These are phyloP conservation scores for Eurotiales sp. DNA, from an alignment of 2,329 filamentous ascomycete species.

Conservation along the genomic window DNA sequence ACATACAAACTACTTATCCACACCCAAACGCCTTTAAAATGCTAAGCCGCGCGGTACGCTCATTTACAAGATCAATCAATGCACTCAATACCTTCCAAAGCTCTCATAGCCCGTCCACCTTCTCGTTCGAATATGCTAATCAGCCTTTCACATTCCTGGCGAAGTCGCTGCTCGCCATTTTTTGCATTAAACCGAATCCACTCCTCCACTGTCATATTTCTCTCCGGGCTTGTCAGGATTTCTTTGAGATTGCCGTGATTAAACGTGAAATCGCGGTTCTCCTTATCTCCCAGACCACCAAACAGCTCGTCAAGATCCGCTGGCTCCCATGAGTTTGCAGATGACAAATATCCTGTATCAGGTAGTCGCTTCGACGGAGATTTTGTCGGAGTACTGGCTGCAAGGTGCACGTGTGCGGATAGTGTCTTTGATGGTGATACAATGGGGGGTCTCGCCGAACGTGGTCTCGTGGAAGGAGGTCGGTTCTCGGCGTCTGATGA, in stretches of 20 bases:
- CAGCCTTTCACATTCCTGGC: conserved; percentile 75
- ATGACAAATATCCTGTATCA: conserved; percentile 51
- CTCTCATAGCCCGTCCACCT: conserved; percentile 71
- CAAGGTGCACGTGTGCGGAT: conserved; percentile 39
- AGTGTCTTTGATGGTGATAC: conserved; percentile 34
- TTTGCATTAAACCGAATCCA: conserved; percentile 83
- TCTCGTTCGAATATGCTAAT: conserved; percentile 81
- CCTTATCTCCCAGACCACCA: conserved; percentile 35
- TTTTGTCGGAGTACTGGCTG: conserved; percentile 36
- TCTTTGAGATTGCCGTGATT: conserved; percentile 50
- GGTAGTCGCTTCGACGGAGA: conserved; percentile 62
- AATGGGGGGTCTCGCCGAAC: conserved; percentile 41
- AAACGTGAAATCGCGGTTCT: conserved; percentile 47
- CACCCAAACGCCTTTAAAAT: conserved; percentile 8
- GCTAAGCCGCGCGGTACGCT: not conserved
- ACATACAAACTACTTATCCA: not conserved
- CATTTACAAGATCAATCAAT: conserved; percentile 31
- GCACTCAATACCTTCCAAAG: conserved; percentile 68
- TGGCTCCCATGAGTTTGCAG: conserved; percentile 63
- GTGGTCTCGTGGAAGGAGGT: conserved; percentile 64
- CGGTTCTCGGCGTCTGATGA: conserved; percentile 78
- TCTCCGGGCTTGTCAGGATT: conserved; percentile 70
- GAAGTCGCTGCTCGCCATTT: conserved; percentile 73
- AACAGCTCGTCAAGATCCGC: conserved; percentile 69
- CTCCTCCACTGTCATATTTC: conserved; percentile 86